A percentile compares a stretch with the other conserved stretches of the same genome.
Conservation (phyloP, 1,139 yeast genomes). For the Pichia cactophila region DNA sequence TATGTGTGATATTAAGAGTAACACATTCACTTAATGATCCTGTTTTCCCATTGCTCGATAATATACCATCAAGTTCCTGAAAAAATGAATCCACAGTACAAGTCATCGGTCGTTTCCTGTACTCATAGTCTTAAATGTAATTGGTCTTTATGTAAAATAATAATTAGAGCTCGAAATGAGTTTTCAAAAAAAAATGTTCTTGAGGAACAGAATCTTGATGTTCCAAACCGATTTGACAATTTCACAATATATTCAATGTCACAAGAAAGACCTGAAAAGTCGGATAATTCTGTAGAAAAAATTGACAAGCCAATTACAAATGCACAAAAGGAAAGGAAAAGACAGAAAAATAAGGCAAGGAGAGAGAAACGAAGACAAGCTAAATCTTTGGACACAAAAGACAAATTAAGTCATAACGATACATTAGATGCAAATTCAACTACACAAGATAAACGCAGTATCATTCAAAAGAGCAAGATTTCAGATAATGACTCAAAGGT, state of each 20-base stretch:
- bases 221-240: too few relatives aligned
- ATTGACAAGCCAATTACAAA: slow-evolving; percentile 1
- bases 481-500: too few relatives aligned
- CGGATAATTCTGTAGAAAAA: not conserved
- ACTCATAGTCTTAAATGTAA: too few relatives aligned
- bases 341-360: not conserved
- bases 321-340: slow-evolving; percentile 1
- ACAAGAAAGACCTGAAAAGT: not conserved
- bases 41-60: slow-evolving; percentile 7
- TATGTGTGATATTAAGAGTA: slow-evolving; percentile 9
- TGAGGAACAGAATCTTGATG: too few relatives aligned
- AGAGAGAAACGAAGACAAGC: not conserved
- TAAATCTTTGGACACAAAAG: not conserved
- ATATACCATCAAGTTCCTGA: slow-evolving; percentile 1
- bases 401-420: not conserved
- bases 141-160: too few relatives aligned
- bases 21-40: slow-evolving; percentile 10
- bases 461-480: not conserved
- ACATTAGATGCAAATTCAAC: not conserved
- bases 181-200: not conserved
- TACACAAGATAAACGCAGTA: too few relatives aligned
- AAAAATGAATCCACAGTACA: slow-evolving; percentile 7
- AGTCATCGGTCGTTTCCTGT: not conserved
- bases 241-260: not conserved
- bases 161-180: not conserved